phyloP scores from a whole-genome alignment of 2,329 filamentous ascomycete species.

The Hymenoscyphus linearis region DNA sequence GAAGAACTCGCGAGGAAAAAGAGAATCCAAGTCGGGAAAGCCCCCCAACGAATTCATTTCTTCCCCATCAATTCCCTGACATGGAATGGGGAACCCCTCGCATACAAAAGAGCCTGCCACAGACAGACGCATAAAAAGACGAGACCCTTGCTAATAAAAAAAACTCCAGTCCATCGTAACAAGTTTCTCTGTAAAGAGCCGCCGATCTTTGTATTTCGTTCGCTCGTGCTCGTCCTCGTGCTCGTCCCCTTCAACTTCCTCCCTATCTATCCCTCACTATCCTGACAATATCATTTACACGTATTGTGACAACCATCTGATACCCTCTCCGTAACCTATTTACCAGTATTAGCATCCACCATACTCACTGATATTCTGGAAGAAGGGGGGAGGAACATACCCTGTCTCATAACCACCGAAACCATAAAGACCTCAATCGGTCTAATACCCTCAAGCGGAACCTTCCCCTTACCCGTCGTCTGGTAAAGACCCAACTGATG shows the following conservation, averaged over 20 bases:
- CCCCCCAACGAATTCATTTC: neutral
- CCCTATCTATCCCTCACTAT: neutral
- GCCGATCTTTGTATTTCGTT: conserved; percentile 4
- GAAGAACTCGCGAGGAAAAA: neutral
- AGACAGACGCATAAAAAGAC: conserved; percentile 26
- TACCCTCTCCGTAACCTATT: conserved; percentile 77
- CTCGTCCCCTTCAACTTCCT: conserved; percentile 7
- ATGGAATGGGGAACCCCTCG: conserved; percentile 11
- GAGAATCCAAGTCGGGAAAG: neutral
- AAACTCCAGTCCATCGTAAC: conserved; percentile 31
- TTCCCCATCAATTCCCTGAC: conserved; percentile 16
- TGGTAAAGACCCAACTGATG: conserved; percentile 91
- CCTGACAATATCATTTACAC: conserved; percentile 50
- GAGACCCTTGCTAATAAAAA: conserved; percentile 21
- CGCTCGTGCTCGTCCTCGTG: no score
- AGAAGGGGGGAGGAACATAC: conserved; percentile 38
- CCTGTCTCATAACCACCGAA: conserved; percentile 97
- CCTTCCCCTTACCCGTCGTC: conserved; percentile 93
- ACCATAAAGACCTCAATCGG: conserved; percentile 99
- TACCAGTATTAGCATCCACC: conserved; percentile 10
- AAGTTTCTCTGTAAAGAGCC: conserved; percentile 19
- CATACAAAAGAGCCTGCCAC: conserved; percentile 6
- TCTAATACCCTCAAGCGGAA: conserved; percentile 83
- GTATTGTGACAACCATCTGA: conserved; percentile 90
- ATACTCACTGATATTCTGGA: neutral